phyloP scores from a whole-genome alignment of 2,329 filamentous ascomycete genomes.

The Nectriaceae sp. region DNA sequence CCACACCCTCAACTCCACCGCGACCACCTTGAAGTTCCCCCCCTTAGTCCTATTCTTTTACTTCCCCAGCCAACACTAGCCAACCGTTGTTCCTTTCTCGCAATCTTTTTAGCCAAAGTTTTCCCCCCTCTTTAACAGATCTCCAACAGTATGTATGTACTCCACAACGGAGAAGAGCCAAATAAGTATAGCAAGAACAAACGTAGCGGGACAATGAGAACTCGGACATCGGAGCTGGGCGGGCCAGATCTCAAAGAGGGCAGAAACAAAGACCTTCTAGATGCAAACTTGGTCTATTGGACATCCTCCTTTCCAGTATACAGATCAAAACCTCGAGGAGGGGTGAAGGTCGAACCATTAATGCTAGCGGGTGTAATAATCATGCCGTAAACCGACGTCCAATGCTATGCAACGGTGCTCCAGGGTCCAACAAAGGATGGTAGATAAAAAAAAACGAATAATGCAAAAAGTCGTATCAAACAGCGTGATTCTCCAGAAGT shows the following conservation, averaged over 20 bases:
- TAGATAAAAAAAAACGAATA: conserved; percentile 2
- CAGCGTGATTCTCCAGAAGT: too few relatives aligned
- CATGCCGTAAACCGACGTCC: conserved; percentile 13
- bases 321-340: conserved; percentile 13
- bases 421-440: conserved; percentile 15
- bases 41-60: too few relatives aligned
- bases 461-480: conserved; percentile 6
- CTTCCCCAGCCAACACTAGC: too few relatives aligned
- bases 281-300: conserved; percentile 25
- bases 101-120: too few relatives aligned
- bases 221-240: too few relatives aligned
- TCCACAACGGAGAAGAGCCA: too few relatives aligned
- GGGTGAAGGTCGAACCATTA: conserved; percentile 13
- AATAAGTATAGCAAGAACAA: too few relatives aligned
- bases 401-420: conserved; percentile 21
- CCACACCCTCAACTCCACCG: conserved; percentile 3
- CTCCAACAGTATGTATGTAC: too few relatives aligned
- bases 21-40: too few relatives aligned
- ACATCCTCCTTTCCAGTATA: conserved; percentile 21
- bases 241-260: conserved; percentile 8
- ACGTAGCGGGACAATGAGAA: too few relatives aligned
- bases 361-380: conserved; percentile 8
- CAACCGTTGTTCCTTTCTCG: too few relatives aligned
- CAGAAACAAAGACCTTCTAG: conserved; percentile 21
- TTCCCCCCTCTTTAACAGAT: too few relatives aligned